Base-by-base conservation (phyloP, 495 filamentous ascomycete genomes). In the Aspergillus bertholletiae region DNA sequence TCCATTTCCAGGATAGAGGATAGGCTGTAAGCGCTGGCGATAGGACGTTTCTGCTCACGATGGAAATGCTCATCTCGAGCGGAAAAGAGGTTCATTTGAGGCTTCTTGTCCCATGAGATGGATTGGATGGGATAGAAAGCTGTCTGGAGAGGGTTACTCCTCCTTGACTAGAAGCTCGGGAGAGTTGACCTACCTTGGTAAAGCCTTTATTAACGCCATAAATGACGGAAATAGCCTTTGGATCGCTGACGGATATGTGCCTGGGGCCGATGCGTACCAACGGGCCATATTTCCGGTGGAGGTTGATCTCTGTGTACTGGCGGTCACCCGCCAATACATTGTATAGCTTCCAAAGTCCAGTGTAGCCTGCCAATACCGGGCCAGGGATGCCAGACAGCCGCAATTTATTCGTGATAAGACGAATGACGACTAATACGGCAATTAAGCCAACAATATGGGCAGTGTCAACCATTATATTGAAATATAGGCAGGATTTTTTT, bases 251-350 rank as follows among this genome's bases (percentile, higher is more conserved):
- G 1, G 69, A 67, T 7, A 78, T 55, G 21, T 64, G 65, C 11
- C 69, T 66, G 5, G 72, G 76, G 2, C 69, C 72, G 26, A 70
- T 73, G 1, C 75, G 63, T 7, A 78, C 75, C 12, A 78, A 51
- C 9, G 47, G 34, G 8, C 75, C 73, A 58, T 79, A 62, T 47
- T 71, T 64, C 23, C 64, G 22, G 34, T 79, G 75, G 18, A 79
- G 58, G 6, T 53, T 35, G 13, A 76, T 57, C 5, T 54, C 61
- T 6, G 50, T 55, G 4, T 64, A 48, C 20, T 76, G 72, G 12
- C 68, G 63, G 35, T 65, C 49, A 9, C 71, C 70, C 27, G 67
- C 64, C 59, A 65, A 70, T 5, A 71, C 70, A 21, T 63, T 60
- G 32, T 63, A 47, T 1, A 72, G 43, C n/a, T 69, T 66, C 64